Percentiles rank a stretch among this genome's conserved stretches.
Conservation (phyloP, 192 early-diverging fungal species). For the Spinellus fusiger region DNA sequence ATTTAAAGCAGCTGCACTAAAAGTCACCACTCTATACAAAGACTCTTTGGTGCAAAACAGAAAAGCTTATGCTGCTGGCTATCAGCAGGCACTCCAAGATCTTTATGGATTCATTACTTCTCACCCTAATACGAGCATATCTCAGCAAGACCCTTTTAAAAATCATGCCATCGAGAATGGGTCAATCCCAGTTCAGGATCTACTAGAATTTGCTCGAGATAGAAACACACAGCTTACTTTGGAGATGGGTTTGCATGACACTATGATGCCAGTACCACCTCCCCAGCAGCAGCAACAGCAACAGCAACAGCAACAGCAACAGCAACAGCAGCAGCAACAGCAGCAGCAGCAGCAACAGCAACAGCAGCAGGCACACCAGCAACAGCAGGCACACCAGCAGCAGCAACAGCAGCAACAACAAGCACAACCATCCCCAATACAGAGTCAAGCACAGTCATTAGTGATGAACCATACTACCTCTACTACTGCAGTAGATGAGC, state of each 20-base stretch:
- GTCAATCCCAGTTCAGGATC: constrained; percentile 26
- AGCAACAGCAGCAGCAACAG: not conserved
- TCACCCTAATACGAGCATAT: constrained; percentile 31
- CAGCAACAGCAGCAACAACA: not conserved
- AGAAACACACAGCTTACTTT: constrained; percentile 24
- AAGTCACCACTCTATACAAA: constrained; percentile 49
- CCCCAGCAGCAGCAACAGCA: constrained; percentile 4
- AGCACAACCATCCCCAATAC: not conserved
- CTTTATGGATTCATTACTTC: constrained; percentile 40
- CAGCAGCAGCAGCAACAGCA: not conserved
- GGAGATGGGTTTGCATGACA: constrained; percentile 15
- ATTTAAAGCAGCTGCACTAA: constrained; percentile 46
- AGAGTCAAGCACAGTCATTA: not conserved
- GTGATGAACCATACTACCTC: too few species aligned
- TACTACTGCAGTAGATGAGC: too few species aligned
- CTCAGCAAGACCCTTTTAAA: constrained; percentile 14
- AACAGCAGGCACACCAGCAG: not conserved
- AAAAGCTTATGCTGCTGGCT: constrained; percentile 41
- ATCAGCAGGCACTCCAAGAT: constrained; percentile 48
- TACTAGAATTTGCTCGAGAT: constrained; percentile 29
- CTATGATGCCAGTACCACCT: not conserved
- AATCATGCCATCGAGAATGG: constrained; percentile 15
- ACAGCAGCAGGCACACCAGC: not conserved
- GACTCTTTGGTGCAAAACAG: constrained; percentile 47
- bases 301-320: not conserved